phyloP scores from a whole-genome alignment of 768 basidiomycete genomes.

The Suillus decipiens region DNA sequence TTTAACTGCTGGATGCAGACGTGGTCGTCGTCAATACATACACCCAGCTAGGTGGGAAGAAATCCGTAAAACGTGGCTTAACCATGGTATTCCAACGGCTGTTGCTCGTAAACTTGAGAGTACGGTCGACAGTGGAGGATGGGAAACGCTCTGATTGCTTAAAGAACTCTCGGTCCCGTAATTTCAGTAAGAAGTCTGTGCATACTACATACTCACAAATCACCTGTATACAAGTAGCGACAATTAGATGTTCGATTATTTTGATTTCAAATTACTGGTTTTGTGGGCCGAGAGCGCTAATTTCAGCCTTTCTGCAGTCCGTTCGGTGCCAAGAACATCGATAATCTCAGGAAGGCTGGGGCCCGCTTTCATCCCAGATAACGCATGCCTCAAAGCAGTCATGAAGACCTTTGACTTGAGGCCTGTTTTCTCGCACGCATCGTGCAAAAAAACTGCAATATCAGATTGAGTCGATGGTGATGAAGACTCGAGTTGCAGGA shows the following conservation, averaged over 20 bases:
- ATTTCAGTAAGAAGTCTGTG: background rate
- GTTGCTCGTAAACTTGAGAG: constrained; percentile 90
- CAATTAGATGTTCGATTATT: background rate
- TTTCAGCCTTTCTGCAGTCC: constrained; percentile 22
- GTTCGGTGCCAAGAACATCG: constrained; percentile 37
- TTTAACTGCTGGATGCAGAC: constrained; percentile 43
- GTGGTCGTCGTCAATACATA: constrained; percentile 86
- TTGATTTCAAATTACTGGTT: background rate
- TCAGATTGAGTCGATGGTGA: constrained; percentile 17
- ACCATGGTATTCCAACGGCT: constrained; percentile 85
- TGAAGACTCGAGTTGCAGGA: constrained; percentile 2
- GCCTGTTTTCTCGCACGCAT: constrained; percentile 41
- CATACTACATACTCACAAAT: background rate
- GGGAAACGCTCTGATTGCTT: constrained; percentile 70
- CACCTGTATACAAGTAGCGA: constrained; percentile 1
- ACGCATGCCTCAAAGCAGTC: constrained; percentile 70
- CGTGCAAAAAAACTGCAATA: constrained; percentile 42
- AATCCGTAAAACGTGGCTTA: constrained; percentile 86
- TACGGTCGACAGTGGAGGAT: constrained; percentile 87
- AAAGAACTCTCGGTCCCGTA: background rate
- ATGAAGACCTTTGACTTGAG: constrained; percentile 59
- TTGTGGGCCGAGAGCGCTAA: constrained; percentile 9
- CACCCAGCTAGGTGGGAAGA: constrained; percentile 90
- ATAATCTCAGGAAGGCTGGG: constrained; percentile 45
- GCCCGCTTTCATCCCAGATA: constrained; percentile 76